Evolutionary conservation across 805 yeast species (phyloP).

Genomic region (Yarrowia yakushimensis): DNA sequence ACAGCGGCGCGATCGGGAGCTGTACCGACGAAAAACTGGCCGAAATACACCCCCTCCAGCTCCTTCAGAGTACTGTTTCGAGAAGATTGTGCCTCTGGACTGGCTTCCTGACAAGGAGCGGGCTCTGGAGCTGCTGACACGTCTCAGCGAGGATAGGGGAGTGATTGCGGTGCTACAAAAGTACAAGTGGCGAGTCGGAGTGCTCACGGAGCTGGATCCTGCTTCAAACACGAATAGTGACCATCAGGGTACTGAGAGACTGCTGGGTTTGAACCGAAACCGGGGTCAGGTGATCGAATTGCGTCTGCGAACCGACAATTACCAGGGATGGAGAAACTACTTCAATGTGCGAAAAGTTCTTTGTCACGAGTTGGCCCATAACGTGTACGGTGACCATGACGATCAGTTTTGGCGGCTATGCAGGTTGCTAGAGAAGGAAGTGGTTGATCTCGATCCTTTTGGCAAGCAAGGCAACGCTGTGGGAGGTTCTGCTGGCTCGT

Average conservation of each 20-base stretch:
- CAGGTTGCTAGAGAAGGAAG: conserved; percentile 38
- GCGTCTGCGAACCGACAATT: conserved; percentile 41
- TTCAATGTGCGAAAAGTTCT: conserved; percentile 37
- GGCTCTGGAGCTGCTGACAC: conserved; percentile 35
- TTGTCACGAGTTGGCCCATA: conserved; percentile 43
- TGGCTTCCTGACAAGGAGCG: conserved; percentile 34
- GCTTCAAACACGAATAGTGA: conserved; percentile 36
- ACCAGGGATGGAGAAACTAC: conserved; percentile 40
- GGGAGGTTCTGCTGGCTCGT: conserved; percentile 6
- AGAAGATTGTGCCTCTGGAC: conserved; percentile 8
- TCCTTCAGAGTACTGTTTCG: conserved; percentile 25
- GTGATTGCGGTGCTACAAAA: conserved; percentile 39
- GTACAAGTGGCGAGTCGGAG: conserved; percentile 39
- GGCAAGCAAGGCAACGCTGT: conserved; percentile 32
- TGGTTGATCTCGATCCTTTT: conserved; percentile 35
- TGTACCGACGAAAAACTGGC: conserved; percentile 8
- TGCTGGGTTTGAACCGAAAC: conserved; percentile 39
- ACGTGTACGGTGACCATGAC: conserved; percentile 39
- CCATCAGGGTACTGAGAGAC: conserved; percentile 31
- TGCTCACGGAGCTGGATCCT: conserved; percentile 42
- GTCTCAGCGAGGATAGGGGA: conserved; percentile 39
- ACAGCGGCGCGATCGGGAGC: neutral
- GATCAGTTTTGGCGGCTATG: conserved; percentile 39
- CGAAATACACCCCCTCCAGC: conserved; percentile 25
- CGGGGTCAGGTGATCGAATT: conserved; percentile 39